Base-by-base conservation (phyloP, 371 early-diverging fungal species). In the Haplosporangium sp. region DNA sequence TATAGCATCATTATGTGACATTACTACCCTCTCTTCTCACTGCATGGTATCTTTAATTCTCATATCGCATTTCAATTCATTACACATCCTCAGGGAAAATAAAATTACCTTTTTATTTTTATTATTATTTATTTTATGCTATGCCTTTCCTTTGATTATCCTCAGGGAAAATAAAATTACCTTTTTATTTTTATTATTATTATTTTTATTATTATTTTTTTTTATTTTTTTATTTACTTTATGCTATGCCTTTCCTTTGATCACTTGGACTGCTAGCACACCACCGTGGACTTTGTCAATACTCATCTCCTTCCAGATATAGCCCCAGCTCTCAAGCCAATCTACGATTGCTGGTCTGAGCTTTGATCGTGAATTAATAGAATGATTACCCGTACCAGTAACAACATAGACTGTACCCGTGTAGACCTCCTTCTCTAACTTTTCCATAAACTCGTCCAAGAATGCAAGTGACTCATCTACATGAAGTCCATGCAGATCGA, bases 401-500 rank as follows among this genome's bases (percentile, higher is more conserved):
- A 89, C 85, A 20, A 89, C 82, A 74, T 87, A 89, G 53, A 86
- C 83, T 17, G 83, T 77, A 20, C 86, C 86, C 0, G 75, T 65
- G 40, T 84, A 85, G 70, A 63, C 71, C 75, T 87, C 67, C 13
- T 69, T 78, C 61, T 82, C 77, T n/a, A 87, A 66, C n/a, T 73
- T 75, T n/a, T 81, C 65, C 58, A 89, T 75, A 63, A 87, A 82
- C 67, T 87, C 84, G 39, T 89, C 85, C 60, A 89, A 50, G 50
- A 89, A 84, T 40, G 74, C 83, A 35, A 89, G 52, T 0, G 89
- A 87, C 65, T 91, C 91, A 42, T 88, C 88, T 48, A 87, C 85
- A 78, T 89, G 89, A 27, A 91, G 76, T 2, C 91, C 89, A 79
- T 91, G 91, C 5, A 91, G 76, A 82, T 91, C 91, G 61, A 91